Evolutionary conservation across 495 filamentous ascomycete genomes (phyloP).

Genomic region (Aspergillus indologenus): DNA sequence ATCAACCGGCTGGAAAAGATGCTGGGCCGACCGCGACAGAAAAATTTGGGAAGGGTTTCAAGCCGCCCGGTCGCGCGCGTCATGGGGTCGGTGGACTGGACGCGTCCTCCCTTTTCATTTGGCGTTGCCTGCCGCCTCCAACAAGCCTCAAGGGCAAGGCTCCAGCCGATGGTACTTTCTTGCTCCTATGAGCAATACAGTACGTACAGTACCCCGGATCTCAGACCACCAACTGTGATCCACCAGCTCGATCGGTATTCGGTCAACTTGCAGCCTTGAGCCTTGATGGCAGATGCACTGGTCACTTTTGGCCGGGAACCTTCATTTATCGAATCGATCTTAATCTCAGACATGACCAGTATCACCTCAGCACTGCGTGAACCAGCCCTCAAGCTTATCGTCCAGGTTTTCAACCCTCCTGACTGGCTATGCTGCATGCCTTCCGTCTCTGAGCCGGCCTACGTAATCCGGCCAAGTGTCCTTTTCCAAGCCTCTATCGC

Average conservation of each 20-base stretch:
- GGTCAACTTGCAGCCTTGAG: constrained; percentile 1
- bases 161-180: neutral
- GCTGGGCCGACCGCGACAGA: neutral
- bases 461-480: constrained; percentile 9
- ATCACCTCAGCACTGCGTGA: neutral
- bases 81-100: neutral
- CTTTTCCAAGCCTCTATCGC: neutral
- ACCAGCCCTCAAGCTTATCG: constrained; percentile 1
- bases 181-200: constrained; percentile 4
- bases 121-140: constrained; percentile 6
- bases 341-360: constrained; percentile 3
- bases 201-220: constrained; percentile 27
- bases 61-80: constrained; percentile 1
- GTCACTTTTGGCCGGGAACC: neutral
- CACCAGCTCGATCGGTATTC: constrained; percentile 15
- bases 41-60: neutral
- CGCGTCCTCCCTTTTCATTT: constrained; percentile 3
- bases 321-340: neutral
- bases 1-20: neutral
- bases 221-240: constrained; percentile 19
- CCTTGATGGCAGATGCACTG: too few species aligned
- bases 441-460: neutral
- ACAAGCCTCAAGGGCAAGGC: neutral
- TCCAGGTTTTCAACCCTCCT: neutral
- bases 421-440: neutral